Evolutionary conservation across 805 yeast species (phyloP).

Genomic region (Ogataea wickerhamii): DNA sequence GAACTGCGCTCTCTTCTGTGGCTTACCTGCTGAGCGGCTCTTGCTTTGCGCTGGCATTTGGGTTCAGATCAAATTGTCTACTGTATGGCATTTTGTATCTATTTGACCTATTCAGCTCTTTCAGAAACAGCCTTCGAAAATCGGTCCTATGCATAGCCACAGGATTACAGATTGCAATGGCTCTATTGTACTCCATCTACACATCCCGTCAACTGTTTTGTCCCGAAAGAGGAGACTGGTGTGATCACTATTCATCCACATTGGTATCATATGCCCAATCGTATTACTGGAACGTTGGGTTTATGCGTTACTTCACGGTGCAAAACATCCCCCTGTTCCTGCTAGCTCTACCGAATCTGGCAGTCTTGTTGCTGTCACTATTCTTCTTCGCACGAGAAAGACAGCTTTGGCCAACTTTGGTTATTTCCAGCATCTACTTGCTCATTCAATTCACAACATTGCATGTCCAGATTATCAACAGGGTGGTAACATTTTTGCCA

Average conservation of each 20-base stretch:
- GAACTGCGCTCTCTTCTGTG: slow-evolving; percentile 3
- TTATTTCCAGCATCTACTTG: slow-evolving; percentile 42
- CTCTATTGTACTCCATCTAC: slow-evolving; percentile 46
- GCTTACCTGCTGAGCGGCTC: slow-evolving; percentile 48
- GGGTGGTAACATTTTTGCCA: slow-evolving; percentile 78
- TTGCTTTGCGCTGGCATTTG: slow-evolving; percentile 52
- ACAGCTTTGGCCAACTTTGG: slow-evolving; percentile 37
- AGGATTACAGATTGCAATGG: slow-evolving; percentile 52
- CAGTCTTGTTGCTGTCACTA: slow-evolving; percentile 41
- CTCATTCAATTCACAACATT: slow-evolving; percentile 56
- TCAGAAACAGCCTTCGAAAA: slow-evolving; percentile 7
- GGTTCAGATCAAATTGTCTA: slow-evolving; percentile 73
- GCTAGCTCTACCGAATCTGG: slow-evolving; percentile 66
- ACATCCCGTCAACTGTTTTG: slow-evolving; percentile 61
- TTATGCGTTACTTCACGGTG: slow-evolving; percentile 75
- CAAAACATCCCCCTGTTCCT: slow-evolving; percentile 81
- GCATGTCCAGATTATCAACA: slow-evolving; percentile 82
- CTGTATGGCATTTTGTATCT: slow-evolving; percentile 67
- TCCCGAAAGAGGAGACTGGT: slow-evolving; percentile 77
- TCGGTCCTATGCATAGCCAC: slow-evolving; percentile 40
- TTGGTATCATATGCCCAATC: slow-evolving; percentile 69
- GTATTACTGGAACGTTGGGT: slow-evolving; percentile 83
- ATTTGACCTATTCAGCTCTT: slow-evolving; percentile 44
- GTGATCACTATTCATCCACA: slow-evolving; percentile 52
- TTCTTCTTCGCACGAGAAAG: slow-evolving; percentile 30